Percentiles rank a stretch among this genome's conserved stretches.
These are phyloP conservation scores for Botrytis galanthina DNA, from an alignment of 2,329 filamentous ascomycete species.

Conservation along the genomic window DNA sequence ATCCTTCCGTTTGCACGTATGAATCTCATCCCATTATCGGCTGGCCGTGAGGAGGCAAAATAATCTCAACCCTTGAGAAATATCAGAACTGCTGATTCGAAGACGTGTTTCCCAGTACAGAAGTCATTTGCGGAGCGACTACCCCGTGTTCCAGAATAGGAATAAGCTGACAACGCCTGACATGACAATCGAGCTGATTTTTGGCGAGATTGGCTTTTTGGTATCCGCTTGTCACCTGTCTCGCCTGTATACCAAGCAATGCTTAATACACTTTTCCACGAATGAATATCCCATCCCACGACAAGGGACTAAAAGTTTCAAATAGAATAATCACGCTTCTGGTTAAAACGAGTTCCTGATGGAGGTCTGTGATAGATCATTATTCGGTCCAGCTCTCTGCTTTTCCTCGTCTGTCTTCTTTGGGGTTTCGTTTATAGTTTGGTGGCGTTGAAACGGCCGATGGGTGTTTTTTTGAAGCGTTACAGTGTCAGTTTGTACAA, in stretches of 20 bases:
- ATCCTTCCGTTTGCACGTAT: not conserved
- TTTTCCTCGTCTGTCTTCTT: constrained; percentile 8
- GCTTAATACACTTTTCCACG: not conserved
- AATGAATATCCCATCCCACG: not conserved
- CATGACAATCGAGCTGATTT: not conserved
- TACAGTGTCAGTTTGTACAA: not conserved
- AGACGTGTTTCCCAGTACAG: not conserved
- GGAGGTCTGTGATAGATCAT: constrained; percentile 2
- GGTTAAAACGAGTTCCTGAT: not conserved
- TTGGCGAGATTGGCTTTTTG: not conserved
- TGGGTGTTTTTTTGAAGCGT: not conserved
- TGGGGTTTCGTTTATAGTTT: not conserved
- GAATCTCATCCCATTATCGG: not conserved
- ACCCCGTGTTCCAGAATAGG: not conserved
- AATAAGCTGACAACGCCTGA: not conserved
- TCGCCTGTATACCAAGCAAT: not conserved
- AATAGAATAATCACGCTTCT: not conserved
- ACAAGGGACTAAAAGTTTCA: not conserved
- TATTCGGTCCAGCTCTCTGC: not conserved
- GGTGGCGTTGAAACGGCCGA: constrained; percentile 4
- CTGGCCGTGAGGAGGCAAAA: not conserved
- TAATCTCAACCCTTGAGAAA: not conserved
- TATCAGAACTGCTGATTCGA: not conserved
- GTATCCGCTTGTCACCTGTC: not conserved
- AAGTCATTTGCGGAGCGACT: not conserved